Conservation (phyloP, 2,329 filamentous ascomycete species). For the Fusarium tanahbumbuense region DNA sequence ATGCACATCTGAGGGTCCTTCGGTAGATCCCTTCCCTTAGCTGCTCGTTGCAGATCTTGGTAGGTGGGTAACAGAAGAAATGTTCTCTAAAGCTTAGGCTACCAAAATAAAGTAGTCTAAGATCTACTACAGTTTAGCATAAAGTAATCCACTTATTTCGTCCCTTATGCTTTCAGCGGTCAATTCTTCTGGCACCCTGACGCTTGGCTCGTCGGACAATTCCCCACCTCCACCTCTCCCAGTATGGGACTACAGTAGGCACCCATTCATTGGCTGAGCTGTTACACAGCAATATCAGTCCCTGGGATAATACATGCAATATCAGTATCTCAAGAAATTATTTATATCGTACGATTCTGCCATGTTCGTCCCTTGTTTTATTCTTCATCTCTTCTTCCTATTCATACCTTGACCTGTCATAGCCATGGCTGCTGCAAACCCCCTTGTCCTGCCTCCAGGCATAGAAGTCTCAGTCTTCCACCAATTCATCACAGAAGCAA, state of each 20-base stretch:
- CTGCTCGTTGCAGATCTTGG: background rate
- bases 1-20: background rate
- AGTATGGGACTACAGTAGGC: background rate
- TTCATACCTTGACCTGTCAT: background rate
- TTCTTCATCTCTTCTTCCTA: background rate
- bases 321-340: background rate
- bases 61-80: no score
- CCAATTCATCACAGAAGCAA: background rate
- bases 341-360: background rate
- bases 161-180: no score
- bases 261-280: background rate
- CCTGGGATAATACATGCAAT: background rate
- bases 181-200: no score
- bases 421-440: background rate
- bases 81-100: no score
- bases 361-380: rapidly evolving
- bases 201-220: background rate
- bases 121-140: no score
- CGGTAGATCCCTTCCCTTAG: background rate
- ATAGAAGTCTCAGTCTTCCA: background rate
- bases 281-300: background rate
- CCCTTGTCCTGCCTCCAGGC: background rate
- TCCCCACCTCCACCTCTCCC: background rate
- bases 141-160: no score
- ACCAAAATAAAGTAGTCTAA: no score